Evolutionary conservation across 1,284 basidiomycete genomes (phyloP), one percentile per base, ranked within the genome.

Genomic region (Ganoderma resinaceum): DNA sequence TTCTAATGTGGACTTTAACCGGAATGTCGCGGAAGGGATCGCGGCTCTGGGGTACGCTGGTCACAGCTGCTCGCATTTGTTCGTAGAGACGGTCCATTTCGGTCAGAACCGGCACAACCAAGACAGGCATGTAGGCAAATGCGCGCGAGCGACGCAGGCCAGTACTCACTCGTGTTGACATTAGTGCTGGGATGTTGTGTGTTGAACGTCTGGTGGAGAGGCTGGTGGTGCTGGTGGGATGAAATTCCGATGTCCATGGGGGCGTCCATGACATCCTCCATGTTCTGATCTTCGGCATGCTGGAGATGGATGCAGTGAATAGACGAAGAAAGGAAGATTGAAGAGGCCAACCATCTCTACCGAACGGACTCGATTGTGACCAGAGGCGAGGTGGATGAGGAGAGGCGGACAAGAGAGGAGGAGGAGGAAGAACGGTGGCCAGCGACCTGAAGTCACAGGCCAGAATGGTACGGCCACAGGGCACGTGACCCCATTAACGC

Each of bases 1-100:
- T 83, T 72, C 92, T 85, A 73, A 93, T 90, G 76, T 94, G 92
- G n/a, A 94, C 91, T 78, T 94, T 94, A 65, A 94, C 92, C 68
- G 90, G 86, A 63, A 94, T 87, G 67, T 94, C 92, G 67, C 89
- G 87, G 66, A 73, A 72, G 18, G 73, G 73, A 49, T 74, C 73
- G 42, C 73, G 73, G 16, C 61, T 66, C 60, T 73, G 75, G 26
- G 71, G 58, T 29, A 66, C 55, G 35, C 59, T 49, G 46, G 72
- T 73, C 20, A 74, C 66, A 43, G 68, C 66, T 67, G 69, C 70
- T 67, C 72, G 66, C 72, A 74, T 73, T 70, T 72, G 72, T 74
- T 72, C 65, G 68, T 73, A 73, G 16, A 73, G 67, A 65, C 66
- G 70, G 59, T 73, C 73, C 69, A 74, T 64, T 49, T 72, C 67